These are phyloP conservation scores for Suillus hirtellus DNA, from an alignment of 768 basidiomycete species.

Conservation along the genomic window DNA sequence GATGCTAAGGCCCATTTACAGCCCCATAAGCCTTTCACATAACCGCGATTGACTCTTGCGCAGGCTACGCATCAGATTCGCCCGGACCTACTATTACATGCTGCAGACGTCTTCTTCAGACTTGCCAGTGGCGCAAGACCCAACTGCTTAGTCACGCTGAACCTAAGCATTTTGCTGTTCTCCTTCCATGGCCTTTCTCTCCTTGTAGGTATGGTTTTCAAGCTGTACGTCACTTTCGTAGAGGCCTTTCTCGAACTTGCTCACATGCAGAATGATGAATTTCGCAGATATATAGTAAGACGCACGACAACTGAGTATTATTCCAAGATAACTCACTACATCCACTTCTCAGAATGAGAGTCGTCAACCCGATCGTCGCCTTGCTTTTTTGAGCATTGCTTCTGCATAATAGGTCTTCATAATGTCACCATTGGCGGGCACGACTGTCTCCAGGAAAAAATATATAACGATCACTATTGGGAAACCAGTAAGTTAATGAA, in stretches of 20 bases:
- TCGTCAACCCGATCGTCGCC: neutral
- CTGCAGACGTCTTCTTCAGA: neutral
- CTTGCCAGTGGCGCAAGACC: neutral
- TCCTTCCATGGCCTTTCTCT: neutral
- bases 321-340: neutral
- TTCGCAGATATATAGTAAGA: neutral
- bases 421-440: neutral
- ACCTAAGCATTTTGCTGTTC: neutral
- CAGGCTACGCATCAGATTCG: neutral
- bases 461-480: neutral
- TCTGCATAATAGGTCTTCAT: neutral
- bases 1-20: neutral
- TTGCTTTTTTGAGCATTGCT: neutral
- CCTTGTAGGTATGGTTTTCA: neutral
- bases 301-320: neutral
- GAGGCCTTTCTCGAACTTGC: neutral
- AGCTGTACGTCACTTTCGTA: neutral
- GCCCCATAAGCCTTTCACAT: neutral
- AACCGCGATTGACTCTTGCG: neutral
- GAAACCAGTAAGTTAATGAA: conserved; percentile 2
- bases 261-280: neutral
- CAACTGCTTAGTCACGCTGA: neutral
- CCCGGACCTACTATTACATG: neutral
- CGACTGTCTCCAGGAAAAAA: neutral
- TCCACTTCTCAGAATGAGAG: neutral